These are phyloP conservation scores for Coniochaeta prunicola DNA, from an alignment of 2,329 filamentous ascomycete genomes.

Conservation along the genomic window DNA sequence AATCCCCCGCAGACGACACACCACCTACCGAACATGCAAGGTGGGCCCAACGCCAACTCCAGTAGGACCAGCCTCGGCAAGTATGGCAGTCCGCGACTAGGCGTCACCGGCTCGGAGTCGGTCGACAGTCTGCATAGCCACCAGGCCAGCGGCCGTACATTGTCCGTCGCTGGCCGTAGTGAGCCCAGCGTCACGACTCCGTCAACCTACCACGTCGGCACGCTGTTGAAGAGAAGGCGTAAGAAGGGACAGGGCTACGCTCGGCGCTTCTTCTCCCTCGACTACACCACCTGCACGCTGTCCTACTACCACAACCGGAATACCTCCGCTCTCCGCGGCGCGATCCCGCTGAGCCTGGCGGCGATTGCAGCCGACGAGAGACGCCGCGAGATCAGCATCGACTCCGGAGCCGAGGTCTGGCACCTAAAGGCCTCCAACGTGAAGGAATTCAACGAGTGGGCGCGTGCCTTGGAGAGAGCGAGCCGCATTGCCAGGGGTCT, in stretches of 20 bases:
- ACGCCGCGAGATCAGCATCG: constrained; percentile 86
- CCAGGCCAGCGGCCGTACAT: constrained; percentile 26
- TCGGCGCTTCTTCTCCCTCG: constrained; percentile 88
- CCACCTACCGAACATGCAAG: constrained; percentile 55
- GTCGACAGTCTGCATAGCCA: constrained; percentile 56
- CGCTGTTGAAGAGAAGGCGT: constrained; percentile 79
- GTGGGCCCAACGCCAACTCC: constrained; percentile 23
- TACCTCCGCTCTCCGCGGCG: constrained; percentile 83
- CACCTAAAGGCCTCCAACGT: constrained; percentile 77
- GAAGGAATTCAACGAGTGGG: constrained; percentile 86
- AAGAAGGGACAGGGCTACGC: constrained; percentile 94
- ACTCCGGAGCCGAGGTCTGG: constrained; percentile 96
- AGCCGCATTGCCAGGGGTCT: constrained; percentile 56
- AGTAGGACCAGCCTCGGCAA: constrained; percentile 48
- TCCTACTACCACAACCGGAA: constrained; percentile 96
- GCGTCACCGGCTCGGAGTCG: constrained; percentile 42
- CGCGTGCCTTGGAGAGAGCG: constrained; percentile 73
- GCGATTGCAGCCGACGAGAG: constrained; percentile 86
- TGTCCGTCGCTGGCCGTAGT: constrained; percentile 46
- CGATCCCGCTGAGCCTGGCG: constrained; percentile 85
- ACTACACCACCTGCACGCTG: constrained; percentile 87
- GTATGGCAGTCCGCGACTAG: constrained; percentile 35
- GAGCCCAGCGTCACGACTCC: constrained; percentile 32
- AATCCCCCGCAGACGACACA: constrained; percentile 68
- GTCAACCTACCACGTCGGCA: constrained; percentile 69